Conservation (phyloP, 2,329 filamentous ascomycete genomes). For the Colletotrichum eremochloae region DNA sequence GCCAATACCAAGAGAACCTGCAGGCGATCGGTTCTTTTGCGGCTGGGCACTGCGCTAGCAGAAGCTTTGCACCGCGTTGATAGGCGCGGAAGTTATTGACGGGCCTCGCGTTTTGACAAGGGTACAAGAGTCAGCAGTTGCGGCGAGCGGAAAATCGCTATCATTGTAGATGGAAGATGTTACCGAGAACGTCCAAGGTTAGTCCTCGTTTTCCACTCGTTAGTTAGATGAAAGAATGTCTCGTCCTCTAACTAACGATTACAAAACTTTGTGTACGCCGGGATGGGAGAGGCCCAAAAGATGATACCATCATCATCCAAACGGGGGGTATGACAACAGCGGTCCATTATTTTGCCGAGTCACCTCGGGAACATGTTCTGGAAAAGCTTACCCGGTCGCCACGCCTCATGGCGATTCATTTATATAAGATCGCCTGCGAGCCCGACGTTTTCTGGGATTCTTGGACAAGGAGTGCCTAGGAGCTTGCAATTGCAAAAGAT, state of each 20-base stretch:
- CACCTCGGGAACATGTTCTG: background rate
- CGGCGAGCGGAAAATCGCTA: constrained; percentile 11
- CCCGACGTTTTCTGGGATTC: background rate
- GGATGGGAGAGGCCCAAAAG: too few species aligned
- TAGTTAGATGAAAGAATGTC: background rate
- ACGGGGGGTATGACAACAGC: too few species aligned
- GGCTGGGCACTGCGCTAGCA: constrained; percentile 13
- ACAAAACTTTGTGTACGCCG: too few species aligned
- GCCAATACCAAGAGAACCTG: constrained; percentile 18
- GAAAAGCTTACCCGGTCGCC: background rate
- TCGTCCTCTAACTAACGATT: too few species aligned
- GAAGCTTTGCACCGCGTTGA: background rate
- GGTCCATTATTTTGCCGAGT: too few species aligned
- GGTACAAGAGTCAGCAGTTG: background rate
- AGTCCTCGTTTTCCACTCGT: background rate
- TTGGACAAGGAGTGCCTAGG: background rate
- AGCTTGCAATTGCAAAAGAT: background rate
- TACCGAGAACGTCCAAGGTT: background rate
- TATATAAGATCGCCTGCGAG: background rate
- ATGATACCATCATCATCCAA: too few species aligned
- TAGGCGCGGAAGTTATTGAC: background rate
- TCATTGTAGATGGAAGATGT: background rate
- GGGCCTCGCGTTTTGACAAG: background rate
- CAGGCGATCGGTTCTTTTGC: constrained; percentile 16
- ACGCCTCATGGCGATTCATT: background rate